Evolutionary conservation across 1,139 yeast species (phyloP).

Genomic region (Geotrichum bryndzae): DNA sequence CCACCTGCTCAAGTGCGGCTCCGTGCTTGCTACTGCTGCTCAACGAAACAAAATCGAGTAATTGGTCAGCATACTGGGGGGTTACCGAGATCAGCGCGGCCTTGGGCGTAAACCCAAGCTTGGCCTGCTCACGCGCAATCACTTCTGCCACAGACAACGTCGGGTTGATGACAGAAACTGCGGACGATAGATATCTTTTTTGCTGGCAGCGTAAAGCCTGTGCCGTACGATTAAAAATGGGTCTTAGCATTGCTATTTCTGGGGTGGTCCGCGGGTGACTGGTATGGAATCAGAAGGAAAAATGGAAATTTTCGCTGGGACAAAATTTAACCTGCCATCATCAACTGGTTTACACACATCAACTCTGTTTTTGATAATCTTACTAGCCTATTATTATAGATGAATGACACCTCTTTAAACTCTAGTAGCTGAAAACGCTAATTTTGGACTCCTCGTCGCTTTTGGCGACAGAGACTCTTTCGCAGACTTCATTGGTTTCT

Average conservation of each 20-base stretch:
- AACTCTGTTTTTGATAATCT: neutral
- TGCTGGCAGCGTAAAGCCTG: neutral
- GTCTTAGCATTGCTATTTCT: neutral
- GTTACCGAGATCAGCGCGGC: constrained; percentile 28
- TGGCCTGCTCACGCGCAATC: constrained; percentile 15
- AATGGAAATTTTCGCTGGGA: neutral
- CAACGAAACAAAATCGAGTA: constrained; percentile 15
- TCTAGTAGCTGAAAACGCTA: neutral
- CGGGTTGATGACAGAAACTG: constrained; percentile 22
- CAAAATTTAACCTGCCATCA: neutral
- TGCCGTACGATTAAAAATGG: neutral
- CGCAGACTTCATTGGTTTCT: neutral
- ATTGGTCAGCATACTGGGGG: constrained; percentile 26
- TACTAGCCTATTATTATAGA: neutral
- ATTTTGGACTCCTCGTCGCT: neutral
- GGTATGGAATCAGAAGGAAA: neutral
- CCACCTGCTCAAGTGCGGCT: constrained; percentile 20
- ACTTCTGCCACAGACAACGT: constrained; percentile 19
- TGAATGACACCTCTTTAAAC: neutral
- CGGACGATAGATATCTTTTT: neutral
- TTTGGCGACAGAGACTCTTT: neutral
- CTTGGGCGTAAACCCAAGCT: constrained; percentile 5
- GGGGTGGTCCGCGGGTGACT: neutral
- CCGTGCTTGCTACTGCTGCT: constrained; percentile 3
- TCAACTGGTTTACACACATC: neutral